phyloP scores from a whole-genome alignment of 345 rosid species.

The Noccaea bulbosa region DNA sequence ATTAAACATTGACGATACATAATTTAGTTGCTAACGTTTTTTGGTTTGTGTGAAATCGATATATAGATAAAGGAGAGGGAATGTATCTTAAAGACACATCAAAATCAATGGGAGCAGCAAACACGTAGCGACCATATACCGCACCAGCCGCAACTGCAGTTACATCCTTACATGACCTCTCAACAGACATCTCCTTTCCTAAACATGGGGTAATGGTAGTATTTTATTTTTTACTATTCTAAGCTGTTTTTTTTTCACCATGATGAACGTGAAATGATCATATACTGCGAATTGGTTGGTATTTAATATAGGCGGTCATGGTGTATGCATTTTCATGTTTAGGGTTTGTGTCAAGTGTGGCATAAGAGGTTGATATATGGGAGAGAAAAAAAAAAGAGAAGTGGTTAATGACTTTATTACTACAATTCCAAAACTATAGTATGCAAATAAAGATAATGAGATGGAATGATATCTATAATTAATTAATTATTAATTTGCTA shows the following conservation, averaged over 20 bases:
- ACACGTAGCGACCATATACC: slow-evolving; percentile 51
- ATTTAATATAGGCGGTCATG: background rate
- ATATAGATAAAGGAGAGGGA: slow-evolving; percentile 71
- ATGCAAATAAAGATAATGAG: background rate
- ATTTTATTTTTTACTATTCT: background rate
- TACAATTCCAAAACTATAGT: slow-evolving; percentile 8
- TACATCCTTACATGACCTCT: slow-evolving; percentile 55
- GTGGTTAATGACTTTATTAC: background rate
- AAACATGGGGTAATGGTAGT: slow-evolving; percentile 58
- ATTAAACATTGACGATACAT: too few relatives aligned
- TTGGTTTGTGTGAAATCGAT: slow-evolving; percentile 9
- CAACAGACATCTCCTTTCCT: slow-evolving; percentile 57
- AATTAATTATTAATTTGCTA: background rate
- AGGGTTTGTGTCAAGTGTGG: slow-evolving; percentile 11
- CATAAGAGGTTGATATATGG: slow-evolving; percentile 1
- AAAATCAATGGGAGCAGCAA: slow-evolving; percentile 62
- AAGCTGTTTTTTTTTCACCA: background rate
- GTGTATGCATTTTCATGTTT: slow-evolving; percentile 5
- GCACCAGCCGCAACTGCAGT: slow-evolving; percentile 46
- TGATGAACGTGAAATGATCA: background rate
- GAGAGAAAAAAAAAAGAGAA: too few relatives aligned
- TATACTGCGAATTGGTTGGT: background rate
- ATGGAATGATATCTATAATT: background rate
- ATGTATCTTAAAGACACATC: slow-evolving; percentile 53
- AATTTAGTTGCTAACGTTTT: slow-evolving; percentile 3